Evolutionary conservation across 495 filamentous ascomycete genomes (phyloP), one percentile per base, ranked within the genome.

Genomic region (Stereocaulon alpinum): DNA sequence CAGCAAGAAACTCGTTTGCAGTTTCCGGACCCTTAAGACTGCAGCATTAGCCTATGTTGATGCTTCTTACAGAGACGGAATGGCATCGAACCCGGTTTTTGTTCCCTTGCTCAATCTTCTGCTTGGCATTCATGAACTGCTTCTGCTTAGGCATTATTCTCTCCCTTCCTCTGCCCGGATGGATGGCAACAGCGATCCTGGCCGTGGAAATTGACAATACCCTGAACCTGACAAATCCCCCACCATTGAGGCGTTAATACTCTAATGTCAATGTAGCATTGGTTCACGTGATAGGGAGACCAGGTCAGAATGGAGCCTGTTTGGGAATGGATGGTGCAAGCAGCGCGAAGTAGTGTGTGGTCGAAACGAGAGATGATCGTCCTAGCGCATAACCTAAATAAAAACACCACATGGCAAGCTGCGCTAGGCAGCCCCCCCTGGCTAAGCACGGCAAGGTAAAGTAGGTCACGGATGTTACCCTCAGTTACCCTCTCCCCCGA

Each of bases 1-100:
- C 78, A 51, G 77, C 82, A 50, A 85, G 71, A 63, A 76, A 85
- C 57, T 86, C 82, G 74, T 85, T 81, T 50, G 81, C 81, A 3
- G 80, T 79, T 58, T 79, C 72, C 9, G 81, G 82, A 4, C 64
- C 71, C 77, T 84, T 63, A 24, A 24, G 56, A 51, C 55, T 53
- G 47, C 22, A 56, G 20, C 40, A 58, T 64, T 32, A 56, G 61
- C 55, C 56, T 50, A 4, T 50, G 24, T 63, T 2, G 6, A n/a
- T 18, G 17, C 18, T 14, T 30, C 11, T 37, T 24, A 24, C 32
- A 34, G 30, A 40, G 29, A 27, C 34, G 47, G 54, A 32, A 52
- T 37, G 49, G 2, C 12, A 37, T 37, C 52, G 37, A 41, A 60
- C 58, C 58, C 54, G 37, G 24, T n/a, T 40, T 40, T 20, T 44